Evolutionary conservation across 2,329 filamentous ascomycete species (phyloP).

Genomic region (Ophiocordyceps australis): DNA sequence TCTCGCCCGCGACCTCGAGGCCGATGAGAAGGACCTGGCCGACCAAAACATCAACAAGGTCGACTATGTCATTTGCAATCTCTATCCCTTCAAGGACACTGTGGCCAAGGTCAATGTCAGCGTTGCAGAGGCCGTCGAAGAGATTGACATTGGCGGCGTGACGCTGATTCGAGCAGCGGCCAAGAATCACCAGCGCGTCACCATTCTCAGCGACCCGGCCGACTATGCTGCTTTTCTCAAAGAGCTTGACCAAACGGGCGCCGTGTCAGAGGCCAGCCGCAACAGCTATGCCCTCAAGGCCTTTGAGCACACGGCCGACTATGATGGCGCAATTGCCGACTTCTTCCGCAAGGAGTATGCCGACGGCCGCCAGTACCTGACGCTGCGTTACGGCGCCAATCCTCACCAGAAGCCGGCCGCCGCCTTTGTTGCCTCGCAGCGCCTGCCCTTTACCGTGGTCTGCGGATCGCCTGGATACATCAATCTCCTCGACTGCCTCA

Average conservation of each 20-base stretch:
- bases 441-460: slow-evolving; percentile 88
- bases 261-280: slow-evolving; percentile 69
- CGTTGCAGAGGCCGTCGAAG: slow-evolving; percentile 89
- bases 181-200: slow-evolving; percentile 94
- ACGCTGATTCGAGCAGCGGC: slow-evolving; percentile 91
- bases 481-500: slow-evolving; percentile 89
- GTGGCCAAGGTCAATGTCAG: slow-evolving; percentile 95
- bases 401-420: slow-evolving; percentile 95
- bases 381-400: slow-evolving; percentile 89
- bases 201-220: slow-evolving; percentile 81
- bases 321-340: slow-evolving; percentile 83
- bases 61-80: slow-evolving; percentile 92
- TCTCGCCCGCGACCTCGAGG: slow-evolving; percentile 81
- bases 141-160: slow-evolving; percentile 96
- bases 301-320: slow-evolving; percentile 95
- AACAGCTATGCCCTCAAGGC: slow-evolving; percentile 91
- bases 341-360: slow-evolving; percentile 98
- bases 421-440: slow-evolving; percentile 54
- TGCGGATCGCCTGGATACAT: slow-evolving; percentile 86
- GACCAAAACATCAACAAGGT: slow-evolving; percentile 92
- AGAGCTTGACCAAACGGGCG: slow-evolving; percentile 74
- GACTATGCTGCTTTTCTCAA: slow-evolving; percentile 91
- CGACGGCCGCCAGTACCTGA: slow-evolving; percentile 61
- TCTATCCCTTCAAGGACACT: slow-evolving; percentile 98
- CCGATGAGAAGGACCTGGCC: slow-evolving; percentile 91